Base-by-base conservation (phyloP, 225 moss, liverwort and hornwort species). In the Physcomitrium patens region DNA sequence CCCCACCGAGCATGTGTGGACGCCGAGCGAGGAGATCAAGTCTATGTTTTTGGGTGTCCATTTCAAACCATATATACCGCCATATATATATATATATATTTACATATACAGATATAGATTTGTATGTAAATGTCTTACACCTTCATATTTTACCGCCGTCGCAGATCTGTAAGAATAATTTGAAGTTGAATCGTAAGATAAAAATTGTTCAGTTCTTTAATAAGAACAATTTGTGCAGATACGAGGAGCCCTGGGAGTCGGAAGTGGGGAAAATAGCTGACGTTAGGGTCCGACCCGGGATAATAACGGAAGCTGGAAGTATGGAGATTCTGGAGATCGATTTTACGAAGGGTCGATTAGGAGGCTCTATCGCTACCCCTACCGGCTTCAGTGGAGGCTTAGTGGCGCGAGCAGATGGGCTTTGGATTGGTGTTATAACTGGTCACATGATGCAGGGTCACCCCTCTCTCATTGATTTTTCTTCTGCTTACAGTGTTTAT, bases 171-270 rank as follows among this genome's bases (percentile, higher is more conserved):
- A 37, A 37, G 31, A 37, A 37, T 37, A 37, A 37, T 1, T 7
- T 37, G 31, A 37, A 4, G 31, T 37, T 37, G 31, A 37, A 37
- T 37, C 31, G 4, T 37, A 37, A 18, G 31, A 7, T 37, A 37
- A 37, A 59, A 54, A 65, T 55, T 71, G 28, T 65, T 54, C 24
- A 9, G 51, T 61, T 5, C 65, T 57, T 58, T 44, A 74, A 48
- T 48, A 37, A 37, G 31, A 37, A 4, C 31, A 37, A 37, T 37
- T 56, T 76, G 45, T 67, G 79, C 80, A 88, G 88, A 59, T 85
- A 85, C 55, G 85, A 88, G 24, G 85, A 82, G 76, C 82, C 85
- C 19, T 88, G 88, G 88, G 82, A 82, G 58, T 80, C 82, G 16
- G 87, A 87, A 65, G 12, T 26, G 3, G 82, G 85, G 14, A 76